Conservation (phyloP, 768 basidiomycete genomes). For the Tricholoma hemisulphureum region DNA sequence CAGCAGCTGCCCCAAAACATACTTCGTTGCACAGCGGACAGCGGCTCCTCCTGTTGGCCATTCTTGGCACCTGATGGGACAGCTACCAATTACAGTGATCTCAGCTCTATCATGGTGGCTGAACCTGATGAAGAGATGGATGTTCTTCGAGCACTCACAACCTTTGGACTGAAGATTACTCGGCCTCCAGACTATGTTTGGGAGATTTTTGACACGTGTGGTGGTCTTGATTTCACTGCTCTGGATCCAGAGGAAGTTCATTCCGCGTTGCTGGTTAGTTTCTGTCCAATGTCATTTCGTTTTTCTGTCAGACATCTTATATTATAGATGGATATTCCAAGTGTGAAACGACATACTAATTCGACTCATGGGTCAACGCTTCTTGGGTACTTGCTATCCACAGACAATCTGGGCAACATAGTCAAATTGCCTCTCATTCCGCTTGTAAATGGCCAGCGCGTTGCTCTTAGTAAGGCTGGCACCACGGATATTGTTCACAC, state of each 20-base stretch:
- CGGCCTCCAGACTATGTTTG: neutral
- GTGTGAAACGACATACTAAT: slow-evolving; percentile 7
- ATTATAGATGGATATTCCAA: slow-evolving; percentile 12
- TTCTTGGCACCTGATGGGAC: slow-evolving; percentile 14
- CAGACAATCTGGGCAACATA: slow-evolving; percentile 30
- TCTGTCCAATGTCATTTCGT: neutral
- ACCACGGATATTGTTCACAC: slow-evolving; percentile 14
- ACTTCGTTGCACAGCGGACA: slow-evolving; percentile 23
- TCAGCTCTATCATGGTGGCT: neutral
- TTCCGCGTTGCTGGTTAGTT: neutral
- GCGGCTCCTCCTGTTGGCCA: slow-evolving; percentile 36
- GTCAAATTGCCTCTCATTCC: slow-evolving; percentile 38
- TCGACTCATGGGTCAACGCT: slow-evolving; percentile 14
- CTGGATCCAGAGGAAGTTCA: neutral
- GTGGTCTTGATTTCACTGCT: neutral
- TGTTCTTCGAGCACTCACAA: neutral
- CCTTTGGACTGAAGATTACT: neutral
- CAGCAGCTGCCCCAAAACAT: slow-evolving; percentile 29
- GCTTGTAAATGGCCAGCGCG: slow-evolving; percentile 18
- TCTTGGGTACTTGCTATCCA: slow-evolving; percentile 36
- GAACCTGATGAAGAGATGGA: neutral
- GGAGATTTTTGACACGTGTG: neutral
- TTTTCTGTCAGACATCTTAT: neutral
- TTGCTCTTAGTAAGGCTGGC: slow-evolving; percentile 18
- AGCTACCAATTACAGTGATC: neutral